Percentiles rank a stretch among this genome's conserved stretches.
Evolutionary conservation across 2,329 filamentous ascomycete genomes (phyloP).

Genomic region (Biscogniauxia mediterranea): DNA sequence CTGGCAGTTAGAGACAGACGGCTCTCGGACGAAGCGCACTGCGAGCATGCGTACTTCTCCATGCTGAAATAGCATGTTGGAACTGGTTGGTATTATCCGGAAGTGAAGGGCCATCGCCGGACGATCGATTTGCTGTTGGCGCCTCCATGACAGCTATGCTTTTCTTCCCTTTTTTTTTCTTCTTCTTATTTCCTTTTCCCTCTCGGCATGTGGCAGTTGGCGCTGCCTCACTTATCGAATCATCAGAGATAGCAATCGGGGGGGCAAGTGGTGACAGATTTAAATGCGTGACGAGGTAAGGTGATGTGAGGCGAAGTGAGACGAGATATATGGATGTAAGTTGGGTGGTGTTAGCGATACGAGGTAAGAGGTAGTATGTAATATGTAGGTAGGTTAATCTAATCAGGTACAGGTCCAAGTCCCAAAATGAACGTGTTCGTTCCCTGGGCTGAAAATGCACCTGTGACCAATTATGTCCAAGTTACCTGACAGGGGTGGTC

Average conservation of each 20-base stretch:
- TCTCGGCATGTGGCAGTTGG: slow-evolving; percentile 14
- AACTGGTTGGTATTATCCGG: slow-evolving; percentile 81
- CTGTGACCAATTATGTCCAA: not conserved
- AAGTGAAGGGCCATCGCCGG: slow-evolving; percentile 24
- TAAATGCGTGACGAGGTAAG: not conserved
- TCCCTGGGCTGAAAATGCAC: slow-evolving; percentile 3
- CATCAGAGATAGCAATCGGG: slow-evolving; percentile 19
- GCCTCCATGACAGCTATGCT: slow-evolving; percentile 23
- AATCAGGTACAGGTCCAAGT: not conserved
- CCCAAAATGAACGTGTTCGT: slow-evolving; percentile 9
- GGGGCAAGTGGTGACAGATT: not conserved
- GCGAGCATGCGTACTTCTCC: slow-evolving; percentile 69
- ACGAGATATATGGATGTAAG: no score
- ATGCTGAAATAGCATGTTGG: slow-evolving; percentile 91
- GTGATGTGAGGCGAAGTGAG: not conserved
- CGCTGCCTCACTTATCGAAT: slow-evolving; percentile 21
- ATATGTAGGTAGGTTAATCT: no score
- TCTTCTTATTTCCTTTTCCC: slow-evolving; percentile 1
- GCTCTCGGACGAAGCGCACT: slow-evolving; percentile 7
- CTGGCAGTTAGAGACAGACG: slow-evolving; percentile 20
- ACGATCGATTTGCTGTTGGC: slow-evolving; percentile 24
- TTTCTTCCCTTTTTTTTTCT: slow-evolving; percentile 11
- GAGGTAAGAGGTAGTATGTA: no score
- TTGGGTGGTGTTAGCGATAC: no score
- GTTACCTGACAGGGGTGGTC: not conserved